Conservation (phyloP, 2,329 filamentous ascomycete genomes). For the Gremmenia infestans region DNA sequence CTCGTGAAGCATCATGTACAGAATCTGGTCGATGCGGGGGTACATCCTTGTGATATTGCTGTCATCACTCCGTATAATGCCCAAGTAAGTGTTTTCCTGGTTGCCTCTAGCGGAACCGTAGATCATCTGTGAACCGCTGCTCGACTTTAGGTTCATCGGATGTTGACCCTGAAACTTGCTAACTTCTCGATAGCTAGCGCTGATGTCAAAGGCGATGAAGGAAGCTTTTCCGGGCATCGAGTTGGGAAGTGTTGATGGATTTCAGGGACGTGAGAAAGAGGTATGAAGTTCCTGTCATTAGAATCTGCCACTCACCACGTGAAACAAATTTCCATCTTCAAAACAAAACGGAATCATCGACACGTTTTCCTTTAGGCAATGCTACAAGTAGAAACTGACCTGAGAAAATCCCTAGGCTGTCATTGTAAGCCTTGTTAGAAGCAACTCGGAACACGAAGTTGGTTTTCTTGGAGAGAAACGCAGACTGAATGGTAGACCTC, state of each 20-base stretch:
- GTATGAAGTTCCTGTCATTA: constrained; percentile 1
- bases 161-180: constrained; percentile 8
- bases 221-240: constrained; percentile 80
- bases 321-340: not conserved
- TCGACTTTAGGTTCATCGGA: not conserved
- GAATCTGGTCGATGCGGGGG: constrained; percentile 70
- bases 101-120: not conserved
- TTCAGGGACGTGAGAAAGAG: constrained; percentile 96
- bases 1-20: constrained; percentile 75
- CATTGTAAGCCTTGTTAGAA: constrained; percentile 87
- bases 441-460: constrained; percentile 80
- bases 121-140: not conserved
- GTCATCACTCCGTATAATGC: constrained; percentile 96
- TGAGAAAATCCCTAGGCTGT: constrained; percentile 49
- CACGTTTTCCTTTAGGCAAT: not conserved
- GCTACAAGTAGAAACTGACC: not conserved
- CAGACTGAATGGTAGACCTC: constrained; percentile 73
- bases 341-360: not conserved
- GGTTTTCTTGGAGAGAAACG: constrained; percentile 92
- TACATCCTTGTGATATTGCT: constrained; percentile 80
- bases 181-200: constrained; percentile 53
- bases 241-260: constrained; percentile 94
- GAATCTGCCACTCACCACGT: not conserved
- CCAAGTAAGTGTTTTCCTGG: constrained; percentile 50
- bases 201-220: constrained; percentile 72